Evolutionary conservation across 305 asterid genomes (phyloP), one percentile per base, ranked within the genome.

Genomic region (Petunia hybrid): DNA sequence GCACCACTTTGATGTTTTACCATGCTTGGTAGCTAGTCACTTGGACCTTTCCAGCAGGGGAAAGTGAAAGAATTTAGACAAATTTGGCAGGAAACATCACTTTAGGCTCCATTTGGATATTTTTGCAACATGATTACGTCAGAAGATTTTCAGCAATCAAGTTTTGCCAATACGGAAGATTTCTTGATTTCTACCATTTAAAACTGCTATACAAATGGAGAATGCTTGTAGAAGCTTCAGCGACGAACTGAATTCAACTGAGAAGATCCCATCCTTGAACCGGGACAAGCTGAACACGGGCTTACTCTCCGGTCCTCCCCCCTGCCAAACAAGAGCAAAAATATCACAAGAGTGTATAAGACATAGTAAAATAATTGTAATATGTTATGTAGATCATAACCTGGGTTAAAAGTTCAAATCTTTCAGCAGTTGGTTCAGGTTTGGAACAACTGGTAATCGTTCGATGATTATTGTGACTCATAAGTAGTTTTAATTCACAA

Each of bases 241-340:
- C 0, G 94, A 90, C 3, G 98, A 87, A 79, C 85, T 85, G 69
- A 91, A 93, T 84, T 90, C 92, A 36, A 93, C 87, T 0, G 97
- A 92, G 80, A 86, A 91, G 56, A 92, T 89, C 4, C 94, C 95
- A 77, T 91, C 95, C 83, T 91, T 85, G 80, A 91, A 93, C 9
- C 87, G 82, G 1, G 92, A 89, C 82, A 92, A 74, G 65, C 79
- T 71, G 83, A 90, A 88, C 71, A 83, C 31, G 0, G 93, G 89
- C 70, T 74, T 85, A 35, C 82, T 84, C 8, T 87, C 91, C 77
- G 64, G 80, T 38, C 13, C 89, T 76, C 83, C 91, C 63, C 89
- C 94, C 90, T 93, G 91, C 43, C 12, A 16, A 62, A 66, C 81
- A 64, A n/a, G 79, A 74, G 14, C 48, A 38, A 38, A 53, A 53